Evolutionary conservation across 169 alveolate species (phyloP).

Genomic region (Eimeria necatrix): DNA sequence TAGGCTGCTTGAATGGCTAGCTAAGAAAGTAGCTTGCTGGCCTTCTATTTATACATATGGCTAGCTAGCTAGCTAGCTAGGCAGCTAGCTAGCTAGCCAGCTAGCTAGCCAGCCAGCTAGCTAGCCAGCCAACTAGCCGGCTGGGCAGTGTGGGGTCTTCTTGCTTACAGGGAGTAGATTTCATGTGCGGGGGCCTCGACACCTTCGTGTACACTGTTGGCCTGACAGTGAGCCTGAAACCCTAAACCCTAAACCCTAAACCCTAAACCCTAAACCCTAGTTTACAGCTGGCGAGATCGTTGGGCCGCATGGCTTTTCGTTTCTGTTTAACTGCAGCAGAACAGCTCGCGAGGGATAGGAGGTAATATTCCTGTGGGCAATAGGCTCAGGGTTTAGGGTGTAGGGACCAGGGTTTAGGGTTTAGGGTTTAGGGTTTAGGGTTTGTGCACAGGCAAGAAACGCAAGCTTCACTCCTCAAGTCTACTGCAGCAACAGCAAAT

Average conservation of each 20-base stretch:
- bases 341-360: too few relatives aligned
- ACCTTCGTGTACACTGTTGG: constrained; percentile 16
- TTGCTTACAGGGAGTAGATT: constrained; percentile 14
- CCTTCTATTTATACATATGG: too few relatives aligned
- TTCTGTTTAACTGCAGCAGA: too few relatives aligned
- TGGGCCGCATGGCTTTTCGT: neutral
- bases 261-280: neutral
- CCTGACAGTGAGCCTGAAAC: neutral
- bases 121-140: too few relatives aligned
- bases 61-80: too few relatives aligned
- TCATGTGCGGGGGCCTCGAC: constrained; percentile 6
- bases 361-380: too few relatives aligned
- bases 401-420: neutral
- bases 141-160: neutral
- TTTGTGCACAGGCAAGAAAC: constrained; percentile 35
- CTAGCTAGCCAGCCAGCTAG: too few relatives aligned
- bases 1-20: too few relatives aligned
- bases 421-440: neutral
- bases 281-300: neutral
- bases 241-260: constrained; percentile 32
- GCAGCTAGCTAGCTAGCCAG: too few relatives aligned
- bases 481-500: constrained; percentile 31
- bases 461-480: neutral
- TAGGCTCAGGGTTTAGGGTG: neutral
- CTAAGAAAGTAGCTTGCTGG: too few relatives aligned